Base-by-base conservation (phyloP, 331 rosid species). In the Cydonia oblonga region DNA sequence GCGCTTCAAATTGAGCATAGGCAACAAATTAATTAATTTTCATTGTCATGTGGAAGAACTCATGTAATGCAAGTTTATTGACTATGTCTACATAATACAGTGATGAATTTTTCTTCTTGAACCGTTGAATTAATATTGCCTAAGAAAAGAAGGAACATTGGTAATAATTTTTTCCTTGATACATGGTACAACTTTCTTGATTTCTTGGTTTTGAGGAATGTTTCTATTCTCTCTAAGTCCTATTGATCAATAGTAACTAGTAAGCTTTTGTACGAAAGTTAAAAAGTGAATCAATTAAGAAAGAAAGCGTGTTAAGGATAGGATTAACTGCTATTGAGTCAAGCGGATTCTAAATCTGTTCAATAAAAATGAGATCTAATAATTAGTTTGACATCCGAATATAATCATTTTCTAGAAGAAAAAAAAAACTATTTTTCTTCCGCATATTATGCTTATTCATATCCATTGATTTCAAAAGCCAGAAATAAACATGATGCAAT, bases 1-100 rank as follows among this genome's bases (percentile, higher is more conserved):
- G 57, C 29, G 38, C 40, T 58, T 71, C 57, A 71, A 58, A 29
- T 71, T 24, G 56, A 26, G 40, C 75, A 71, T 24, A 23, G 26
- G 28, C 68, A 64, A 71, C 46, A 60, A 4, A 6, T 38, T 38
- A 49, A 6, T 49, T 54, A 59, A 5, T 40, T 59, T 71, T 40
- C 57, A 58, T 26, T 6, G n/a, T 72, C 68, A 56, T 60, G 76
- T 60, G 76, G 69, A 72, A 72, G 58, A 42, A 16, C 76, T 60
- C 44, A 9, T 40, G 59, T 72, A 60, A 13, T 60, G 60, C 29
- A 59, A 59, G 59, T 28, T 72, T 7, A 42, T 9, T 57, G 66
- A 72, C 44, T 18, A 26, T 72, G 44, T 60, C 68, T 72, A 40
- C 68, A 60, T 19, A 58, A 71, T 32, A 42, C 68, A 72, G 5